Evolutionary conservation across 176 grass and related monocot species (phyloP).

Genomic region (Raddia guianensis): DNA sequence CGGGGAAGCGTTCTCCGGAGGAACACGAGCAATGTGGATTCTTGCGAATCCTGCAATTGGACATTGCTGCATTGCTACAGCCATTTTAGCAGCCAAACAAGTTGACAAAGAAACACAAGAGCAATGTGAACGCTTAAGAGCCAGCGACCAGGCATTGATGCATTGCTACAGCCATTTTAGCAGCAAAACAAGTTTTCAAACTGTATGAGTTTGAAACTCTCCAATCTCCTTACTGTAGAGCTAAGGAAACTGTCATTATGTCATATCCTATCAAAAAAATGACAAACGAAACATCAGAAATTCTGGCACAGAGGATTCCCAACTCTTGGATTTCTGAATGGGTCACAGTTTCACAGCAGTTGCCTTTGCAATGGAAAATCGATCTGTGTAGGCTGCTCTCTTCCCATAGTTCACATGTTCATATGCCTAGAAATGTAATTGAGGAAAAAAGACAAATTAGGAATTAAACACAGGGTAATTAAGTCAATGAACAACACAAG

Average conservation of each 20-base stretch:
- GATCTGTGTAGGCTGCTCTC: neutral
- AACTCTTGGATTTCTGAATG: neutral
- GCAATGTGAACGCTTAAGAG: no score
- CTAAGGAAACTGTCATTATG: neutral
- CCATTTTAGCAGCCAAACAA: no score
- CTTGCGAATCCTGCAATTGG: no score
- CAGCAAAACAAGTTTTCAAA: no score
- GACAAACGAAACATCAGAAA: neutral
- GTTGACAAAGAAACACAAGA: no score
- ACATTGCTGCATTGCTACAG: no score
- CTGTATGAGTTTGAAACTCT: no score
- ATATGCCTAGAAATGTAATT: slow-evolving; percentile 16
- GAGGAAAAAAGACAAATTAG: neutral
- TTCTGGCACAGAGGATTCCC: slow-evolving; percentile 6
- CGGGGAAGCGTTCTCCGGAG: no score
- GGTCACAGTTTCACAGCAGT: neutral
- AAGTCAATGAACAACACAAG: neutral
- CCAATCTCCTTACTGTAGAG: neutral
- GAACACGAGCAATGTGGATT: no score
- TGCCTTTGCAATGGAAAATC: neutral
- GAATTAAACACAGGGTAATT: neutral
- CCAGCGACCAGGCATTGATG: no score
- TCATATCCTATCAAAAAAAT: neutral
- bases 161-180: no score
- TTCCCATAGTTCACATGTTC: neutral